Percentiles rank a stretch among this genome's conserved stretches.
phyloP scores from a whole-genome alignment of 83 land plant species.

The Thuja plicata region DNA sequence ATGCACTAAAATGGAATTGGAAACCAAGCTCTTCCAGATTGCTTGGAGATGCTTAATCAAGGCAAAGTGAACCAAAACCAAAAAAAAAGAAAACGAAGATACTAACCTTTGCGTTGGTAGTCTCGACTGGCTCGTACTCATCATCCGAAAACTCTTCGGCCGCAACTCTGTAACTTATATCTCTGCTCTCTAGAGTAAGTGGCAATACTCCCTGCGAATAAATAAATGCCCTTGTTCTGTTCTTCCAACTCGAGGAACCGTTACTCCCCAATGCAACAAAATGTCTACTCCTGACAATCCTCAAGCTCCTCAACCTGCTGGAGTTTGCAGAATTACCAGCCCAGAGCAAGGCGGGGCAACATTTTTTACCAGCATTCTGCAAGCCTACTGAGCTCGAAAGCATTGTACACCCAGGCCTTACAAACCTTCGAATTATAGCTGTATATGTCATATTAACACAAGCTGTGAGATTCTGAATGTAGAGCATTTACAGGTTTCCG shows the following conservation, averaged over 20 bases:
- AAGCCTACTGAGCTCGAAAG: not conserved
- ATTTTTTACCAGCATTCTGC: not conserved
- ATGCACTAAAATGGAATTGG: no score
- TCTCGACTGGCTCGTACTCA: constrained; percentile 3
- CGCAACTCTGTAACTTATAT: not conserved
- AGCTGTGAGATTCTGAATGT: not conserved
- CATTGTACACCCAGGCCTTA: not conserved
- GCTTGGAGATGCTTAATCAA: not conserved
- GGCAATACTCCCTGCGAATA: not conserved
- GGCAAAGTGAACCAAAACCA: not conserved
- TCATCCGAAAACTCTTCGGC: not conserved
- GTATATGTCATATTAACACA: not conserved
- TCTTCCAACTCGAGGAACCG: not conserved
- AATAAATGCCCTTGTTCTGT: not conserved
- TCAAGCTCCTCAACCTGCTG: not conserved
- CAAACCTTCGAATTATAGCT: not conserved
- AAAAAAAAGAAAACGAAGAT: not conserved
- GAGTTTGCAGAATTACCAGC: not conserved
- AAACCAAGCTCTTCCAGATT: not conserved
- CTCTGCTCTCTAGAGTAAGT: not conserved
- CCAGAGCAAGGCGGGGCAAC: not conserved
- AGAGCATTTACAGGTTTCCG: not conserved
- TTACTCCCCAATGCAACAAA: not conserved
- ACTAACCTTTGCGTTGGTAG: not conserved
- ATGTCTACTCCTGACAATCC: not conserved